phyloP scores from a whole-genome alignment of 306 rosid genomes.

The Quercus rubra region DNA sequence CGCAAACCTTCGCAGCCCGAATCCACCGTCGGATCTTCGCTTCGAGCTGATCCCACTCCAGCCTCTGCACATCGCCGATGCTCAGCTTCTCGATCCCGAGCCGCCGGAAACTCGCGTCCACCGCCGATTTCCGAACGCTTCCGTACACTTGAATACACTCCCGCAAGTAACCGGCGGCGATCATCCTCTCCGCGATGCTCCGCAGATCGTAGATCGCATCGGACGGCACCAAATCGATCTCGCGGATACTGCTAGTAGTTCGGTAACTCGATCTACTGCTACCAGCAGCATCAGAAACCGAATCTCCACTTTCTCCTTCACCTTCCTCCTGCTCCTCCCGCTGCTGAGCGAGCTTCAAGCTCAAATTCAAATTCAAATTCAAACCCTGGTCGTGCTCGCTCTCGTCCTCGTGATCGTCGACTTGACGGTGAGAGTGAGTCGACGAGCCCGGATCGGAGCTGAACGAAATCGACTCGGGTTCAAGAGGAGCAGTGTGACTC shows the following conservation, averaged over 20 bases:
- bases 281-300: not conserved
- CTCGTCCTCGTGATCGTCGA: not conserved
- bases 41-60: constrained; percentile 86
- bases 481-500: constrained; percentile 65
- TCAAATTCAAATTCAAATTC: too few species aligned
- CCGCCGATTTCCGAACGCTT: constrained; percentile 73
- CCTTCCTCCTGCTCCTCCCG: not conserved
- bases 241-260: constrained; percentile 76
- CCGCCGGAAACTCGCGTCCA: constrained; percentile 67
- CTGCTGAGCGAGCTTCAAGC: too few species aligned
- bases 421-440: not conserved
- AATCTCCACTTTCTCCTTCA: not conserved
- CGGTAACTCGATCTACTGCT: constrained; percentile 46
- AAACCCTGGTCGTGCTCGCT: not conserved
- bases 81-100: constrained; percentile 83
- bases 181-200: constrained; percentile 86
- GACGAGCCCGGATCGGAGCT: constrained; percentile 46
- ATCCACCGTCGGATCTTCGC: constrained; percentile 94
- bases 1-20: constrained; percentile 73
- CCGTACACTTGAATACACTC: constrained; percentile 97
- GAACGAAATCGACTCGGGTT: constrained; percentile 40
- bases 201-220: constrained; percentile 74
- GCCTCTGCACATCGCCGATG: constrained; percentile 91
- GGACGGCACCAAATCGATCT: constrained; percentile 87
- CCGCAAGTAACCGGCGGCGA: constrained; percentile 72